A percentile compares a stretch with the other conserved stretches of the same genome.
Evolutionary conservation across 2,329 filamentous ascomycete species (phyloP).

Genomic region (Ceratocystis ficicola): DNA sequence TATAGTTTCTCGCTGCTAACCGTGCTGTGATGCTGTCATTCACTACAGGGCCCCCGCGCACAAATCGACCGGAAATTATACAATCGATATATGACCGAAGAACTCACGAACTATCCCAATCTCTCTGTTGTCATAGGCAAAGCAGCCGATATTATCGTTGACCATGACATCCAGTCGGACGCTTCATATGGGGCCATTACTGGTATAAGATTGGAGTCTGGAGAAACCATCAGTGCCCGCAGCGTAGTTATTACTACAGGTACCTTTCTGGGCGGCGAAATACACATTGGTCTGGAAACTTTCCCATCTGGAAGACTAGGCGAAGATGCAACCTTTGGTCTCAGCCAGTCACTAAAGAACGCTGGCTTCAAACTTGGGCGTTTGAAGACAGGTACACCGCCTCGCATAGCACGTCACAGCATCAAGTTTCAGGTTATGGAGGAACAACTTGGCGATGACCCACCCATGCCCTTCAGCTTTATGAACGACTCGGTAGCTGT

Average conservation of each 20-base stretch:
- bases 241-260: slow-evolving; percentile 91
- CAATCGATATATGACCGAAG: slow-evolving; percentile 78
- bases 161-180: slow-evolving; percentile 43
- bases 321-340: slow-evolving; percentile 79
- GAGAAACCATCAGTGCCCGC: slow-evolving; percentile 65
- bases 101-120: slow-evolving; percentile 65
- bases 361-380: slow-evolving; percentile 83
- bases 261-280: slow-evolving; percentile 89
- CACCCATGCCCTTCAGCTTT: slow-evolving; percentile 83
- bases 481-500: slow-evolving; percentile 69
- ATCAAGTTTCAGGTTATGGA: slow-evolving; percentile 68
- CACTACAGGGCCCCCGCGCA: slow-evolving; percentile 60
- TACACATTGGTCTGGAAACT: slow-evolving; percentile 78
- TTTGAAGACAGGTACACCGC: slow-evolving; percentile 91
- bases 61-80: slow-evolving; percentile 91
- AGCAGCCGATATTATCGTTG: slow-evolving; percentile 73
- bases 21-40: neutral
- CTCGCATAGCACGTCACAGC: slow-evolving; percentile 65
- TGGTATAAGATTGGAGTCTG: slow-evolving; percentile 76
- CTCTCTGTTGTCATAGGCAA: slow-evolving; percentile 72
- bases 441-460: slow-evolving; percentile 67
- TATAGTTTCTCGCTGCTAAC: neutral
- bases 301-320: slow-evolving; percentile 87
- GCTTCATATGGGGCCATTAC: slow-evolving; percentile 46
- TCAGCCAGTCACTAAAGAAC: slow-evolving; percentile 79